A percentile compares a stretch with the other conserved stretches of the same genome.
Conservation (phyloP, 352 stramenopile genomes). For the Globisporangium alternatum region DNA sequence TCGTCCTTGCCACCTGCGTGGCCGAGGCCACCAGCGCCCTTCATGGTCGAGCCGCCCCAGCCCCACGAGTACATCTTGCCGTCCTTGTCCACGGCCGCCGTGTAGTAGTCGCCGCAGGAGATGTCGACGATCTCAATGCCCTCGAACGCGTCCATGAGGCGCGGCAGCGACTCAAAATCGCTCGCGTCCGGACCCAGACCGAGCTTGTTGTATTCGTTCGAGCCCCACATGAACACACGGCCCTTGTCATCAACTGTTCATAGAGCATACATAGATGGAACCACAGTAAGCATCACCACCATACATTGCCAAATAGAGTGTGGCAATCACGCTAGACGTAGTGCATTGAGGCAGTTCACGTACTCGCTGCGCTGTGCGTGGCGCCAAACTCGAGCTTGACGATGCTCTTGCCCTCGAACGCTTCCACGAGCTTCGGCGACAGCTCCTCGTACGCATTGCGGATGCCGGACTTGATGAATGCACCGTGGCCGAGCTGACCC, state of each 20-base stretch:
- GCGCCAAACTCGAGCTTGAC: conserved; percentile 71
- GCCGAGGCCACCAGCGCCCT: conserved; percentile 68
- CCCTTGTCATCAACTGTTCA: conserved; percentile 62
- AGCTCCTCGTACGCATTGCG: conserved; percentile 85
- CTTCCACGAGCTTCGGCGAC: conserved; percentile 62
- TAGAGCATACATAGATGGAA: neutral
- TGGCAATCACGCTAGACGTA: neutral
- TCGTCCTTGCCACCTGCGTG: conserved; percentile 76
- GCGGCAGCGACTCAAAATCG: conserved; percentile 53
- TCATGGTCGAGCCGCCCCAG: conserved; percentile 83
- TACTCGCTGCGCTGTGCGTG: conserved; percentile 80
- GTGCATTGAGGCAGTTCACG: conserved; percentile 15
- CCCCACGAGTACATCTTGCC: conserved; percentile 92
- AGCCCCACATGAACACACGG: conserved; percentile 79
- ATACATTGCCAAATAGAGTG: conserved; percentile 12
- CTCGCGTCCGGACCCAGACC: conserved; percentile 42
- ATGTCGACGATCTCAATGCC: conserved; percentile 80
- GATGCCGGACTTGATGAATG: conserved; percentile 83
- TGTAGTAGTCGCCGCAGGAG: conserved; percentile 86
- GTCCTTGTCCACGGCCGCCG: conserved; percentile 76
- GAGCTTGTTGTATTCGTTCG: conserved; percentile 90
- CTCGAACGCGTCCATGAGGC: conserved; percentile 61
- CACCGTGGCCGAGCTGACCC: conserved; percentile 78
- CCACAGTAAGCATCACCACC: conserved; percentile 4
- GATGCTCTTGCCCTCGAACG: conserved; percentile 62